Conservation (phyloP, 108 stramenopile genomes). For the Cyclotella choctawhatcheeana region DNA sequence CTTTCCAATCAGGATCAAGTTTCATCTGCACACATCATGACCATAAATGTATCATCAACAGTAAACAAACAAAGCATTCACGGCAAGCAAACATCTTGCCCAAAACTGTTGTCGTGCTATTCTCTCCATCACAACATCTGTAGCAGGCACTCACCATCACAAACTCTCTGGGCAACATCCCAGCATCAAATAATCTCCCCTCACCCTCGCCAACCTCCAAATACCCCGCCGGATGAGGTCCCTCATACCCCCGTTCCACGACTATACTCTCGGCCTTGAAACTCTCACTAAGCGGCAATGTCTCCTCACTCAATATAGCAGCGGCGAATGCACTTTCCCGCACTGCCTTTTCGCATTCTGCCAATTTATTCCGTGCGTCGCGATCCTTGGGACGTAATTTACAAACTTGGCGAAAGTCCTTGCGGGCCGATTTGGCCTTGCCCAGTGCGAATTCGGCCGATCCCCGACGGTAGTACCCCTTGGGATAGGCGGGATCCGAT, state of each 20-base stretch:
- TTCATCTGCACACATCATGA: no score
- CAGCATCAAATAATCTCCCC: conserved; percentile 68
- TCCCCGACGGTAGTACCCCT: conserved; percentile 97
- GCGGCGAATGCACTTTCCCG: conserved; percentile 87
- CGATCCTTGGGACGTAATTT: conserved; percentile 83
- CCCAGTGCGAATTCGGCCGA: conserved; percentile 96
- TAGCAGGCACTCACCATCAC: conserved; percentile 83
- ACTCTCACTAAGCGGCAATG: conserved; percentile 75
- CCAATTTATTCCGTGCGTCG: conserved; percentile 87
- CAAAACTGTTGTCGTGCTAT: background rate
- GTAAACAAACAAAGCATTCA: no score
- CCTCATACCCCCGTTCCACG: conserved; percentile 82
- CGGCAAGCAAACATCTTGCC: background rate
- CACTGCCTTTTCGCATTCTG: conserved; percentile 91
- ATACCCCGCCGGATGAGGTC: conserved; percentile 83
- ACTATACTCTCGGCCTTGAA: conserved; percentile 67
- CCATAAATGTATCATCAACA: no score
- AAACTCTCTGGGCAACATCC: conserved; percentile 89
- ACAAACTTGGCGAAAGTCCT: conserved; percentile 88
- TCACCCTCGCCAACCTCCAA: conserved; percentile 60
- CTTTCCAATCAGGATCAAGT: no score
- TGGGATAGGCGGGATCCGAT: conserved; percentile 92
- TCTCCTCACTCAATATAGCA: conserved; percentile 91
- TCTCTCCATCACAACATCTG: background rate
- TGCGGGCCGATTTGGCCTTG: conserved; percentile 92